Conservation (phyloP, 228 moss, liverwort and hornwort species). For the Sphagnum magellanicum region DNA sequence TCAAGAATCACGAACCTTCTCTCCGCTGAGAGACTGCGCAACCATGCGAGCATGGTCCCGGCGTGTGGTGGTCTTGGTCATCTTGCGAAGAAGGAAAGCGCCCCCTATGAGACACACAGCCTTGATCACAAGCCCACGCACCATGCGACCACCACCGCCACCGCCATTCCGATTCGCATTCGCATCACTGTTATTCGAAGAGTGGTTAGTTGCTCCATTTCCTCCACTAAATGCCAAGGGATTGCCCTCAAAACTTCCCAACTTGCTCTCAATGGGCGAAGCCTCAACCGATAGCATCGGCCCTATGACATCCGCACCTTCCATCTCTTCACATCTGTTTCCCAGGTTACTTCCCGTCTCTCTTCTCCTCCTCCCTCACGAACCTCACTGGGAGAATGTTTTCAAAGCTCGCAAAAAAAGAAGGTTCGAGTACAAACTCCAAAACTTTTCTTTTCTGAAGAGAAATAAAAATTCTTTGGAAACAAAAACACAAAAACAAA, state of each 20-base stretch:
- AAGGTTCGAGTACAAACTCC: no score
- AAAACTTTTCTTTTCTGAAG: no score
- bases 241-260: slow-evolving; percentile 37
- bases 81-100: slow-evolving; percentile 71
- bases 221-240: slow-evolving; percentile 19
- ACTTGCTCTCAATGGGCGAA: slow-evolving; percentile 17
- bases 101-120: slow-evolving; percentile 77
- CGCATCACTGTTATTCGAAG: slow-evolving; percentile 15
- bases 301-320: slow-evolving; percentile 27
- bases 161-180: slow-evolving; percentile 19
- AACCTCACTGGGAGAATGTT: no score
- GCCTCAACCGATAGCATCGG: slow-evolving; percentile 33
- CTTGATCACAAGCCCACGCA: slow-evolving; percentile 74
- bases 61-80: slow-evolving; percentile 83
- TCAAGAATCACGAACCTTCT: slow-evolving; percentile 43
- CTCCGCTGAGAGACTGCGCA: slow-evolving; percentile 78
- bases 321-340: slow-evolving; percentile 53
- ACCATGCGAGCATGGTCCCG: slow-evolving; percentile 85
- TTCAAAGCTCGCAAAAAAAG: no score
- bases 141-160: slow-evolving; percentile 49
- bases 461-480: no score
- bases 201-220: slow-evolving; percentile 13
- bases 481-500: no score
- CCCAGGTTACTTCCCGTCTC: neutral
- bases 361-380: no score